phyloP scores from a whole-genome alignment of 73 alveolate species.

The Stentor coeruleus region DNA sequence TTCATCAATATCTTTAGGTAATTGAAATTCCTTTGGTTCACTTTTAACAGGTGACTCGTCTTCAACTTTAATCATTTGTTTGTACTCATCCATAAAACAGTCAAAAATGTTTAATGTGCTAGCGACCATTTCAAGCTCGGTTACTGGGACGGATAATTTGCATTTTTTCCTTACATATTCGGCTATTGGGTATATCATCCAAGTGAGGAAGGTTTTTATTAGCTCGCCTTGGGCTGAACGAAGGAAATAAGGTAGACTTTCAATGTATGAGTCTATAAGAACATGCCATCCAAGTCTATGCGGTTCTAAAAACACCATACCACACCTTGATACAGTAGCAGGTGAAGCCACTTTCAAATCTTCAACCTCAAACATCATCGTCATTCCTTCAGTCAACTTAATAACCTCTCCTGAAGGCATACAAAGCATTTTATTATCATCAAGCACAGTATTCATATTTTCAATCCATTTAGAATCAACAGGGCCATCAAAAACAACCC shows the following conservation, averaged over 20 bases:
- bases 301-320: constrained; percentile 93
- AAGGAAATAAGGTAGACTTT: constrained; percentile 41
- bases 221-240: not conserved
- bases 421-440: constrained; percentile 95
- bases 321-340: constrained; percentile 99
- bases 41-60: constrained; percentile 20
- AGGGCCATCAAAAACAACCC: constrained; percentile 99
- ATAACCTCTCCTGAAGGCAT: constrained; percentile 55
- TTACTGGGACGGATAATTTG: constrained; percentile 63
- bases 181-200: constrained; percentile 23
- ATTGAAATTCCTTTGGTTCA: constrained; percentile 47
- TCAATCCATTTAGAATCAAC: constrained; percentile 99
- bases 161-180: constrained; percentile 56
- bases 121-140: constrained; percentile 66
- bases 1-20: constrained; percentile 89
- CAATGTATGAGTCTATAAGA: constrained; percentile 55
- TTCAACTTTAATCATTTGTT: constrained; percentile 1
- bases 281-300: constrained; percentile 69
- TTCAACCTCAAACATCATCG: constrained; percentile 99
- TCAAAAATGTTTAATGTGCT: constrained; percentile 51
- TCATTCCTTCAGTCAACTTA: constrained; percentile 60
- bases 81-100: constrained; percentile 3
- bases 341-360: constrained; percentile 87
- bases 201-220: not conserved
- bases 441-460: constrained; percentile 96